Evolutionary conservation across 345 rosid species (phyloP).

Genomic region (Adansonia digitata): DNA sequence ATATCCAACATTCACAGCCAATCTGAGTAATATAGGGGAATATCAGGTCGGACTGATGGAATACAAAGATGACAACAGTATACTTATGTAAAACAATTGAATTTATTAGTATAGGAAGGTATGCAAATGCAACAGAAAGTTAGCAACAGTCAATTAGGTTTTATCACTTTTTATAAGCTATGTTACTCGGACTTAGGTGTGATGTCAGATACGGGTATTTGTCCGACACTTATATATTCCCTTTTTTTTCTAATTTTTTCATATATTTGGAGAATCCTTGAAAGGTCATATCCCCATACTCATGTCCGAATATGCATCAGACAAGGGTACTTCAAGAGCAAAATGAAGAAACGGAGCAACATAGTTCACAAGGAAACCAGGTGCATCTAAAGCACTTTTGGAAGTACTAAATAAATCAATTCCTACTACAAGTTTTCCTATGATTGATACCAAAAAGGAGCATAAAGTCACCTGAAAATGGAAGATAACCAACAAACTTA

Average conservation of each 20-base stretch:
- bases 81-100: neutral
- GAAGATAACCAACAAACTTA: constrained; percentile 77
- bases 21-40: too few relatives aligned
- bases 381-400: neutral
- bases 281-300: too few relatives aligned
- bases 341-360: too few relatives aligned
- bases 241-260: too few relatives aligned
- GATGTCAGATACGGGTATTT: too few relatives aligned
- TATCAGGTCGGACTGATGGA: neutral
- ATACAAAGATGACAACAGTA: neutral
- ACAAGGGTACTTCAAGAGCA: neutral
- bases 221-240: too few relatives aligned
- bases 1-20: too few relatives aligned
- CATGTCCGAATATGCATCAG: neutral
- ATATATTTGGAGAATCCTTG: too few relatives aligned
- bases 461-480: constrained; percentile 71
- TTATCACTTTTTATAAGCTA: neutral
- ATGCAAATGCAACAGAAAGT: neutral
- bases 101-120: neutral
- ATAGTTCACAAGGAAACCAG: too few relatives aligned
- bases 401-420: neutral
- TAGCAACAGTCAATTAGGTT: neutral
- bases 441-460: neutral
- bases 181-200: too few relatives aligned
- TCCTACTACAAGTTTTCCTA: neutral